Evolutionary conservation across 495 filamentous ascomycete species (phyloP), one percentile per base, ranked within the genome.

Genomic region (Penicillium robsamsonii): DNA sequence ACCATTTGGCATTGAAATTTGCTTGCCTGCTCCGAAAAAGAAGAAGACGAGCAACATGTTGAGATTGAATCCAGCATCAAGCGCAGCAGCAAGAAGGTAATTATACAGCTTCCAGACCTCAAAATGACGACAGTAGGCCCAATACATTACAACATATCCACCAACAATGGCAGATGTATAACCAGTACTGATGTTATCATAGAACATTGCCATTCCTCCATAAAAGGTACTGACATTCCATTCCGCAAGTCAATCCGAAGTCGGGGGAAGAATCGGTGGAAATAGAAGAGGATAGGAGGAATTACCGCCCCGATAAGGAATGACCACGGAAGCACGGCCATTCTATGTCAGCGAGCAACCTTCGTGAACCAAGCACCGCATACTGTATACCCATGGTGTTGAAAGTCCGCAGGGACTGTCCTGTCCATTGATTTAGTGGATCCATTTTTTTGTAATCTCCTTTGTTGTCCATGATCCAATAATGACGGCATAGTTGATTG

Each of bases 141-240:
- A 79, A 57, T 71, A 81, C 80, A 84, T 85, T 42, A 79, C 75
- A 42, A 83, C 69, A 52, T 79, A 83, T 0, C 78, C 81, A 25
- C 81, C 82, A 42, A 84, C 76, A 58, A 85, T 76, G 17, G 75
- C 71, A 35, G 79, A 81, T 29, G 78, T 75, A 57, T 81, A 79
- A 1, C 81, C 81, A 10, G 81, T 82, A 37, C 74, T 79, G 45
- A 82, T 42, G 47, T 72, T 72, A 4, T 65, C 67, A 42, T 74
- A 74, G 61, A 72, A 74, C 53, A 69, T 65, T 0, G 71, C 56
- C 53, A 71, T 33, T 1, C 64, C 66, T 1, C 65, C 66, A 55
- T 69, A 74, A 69, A 84, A 83, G 51, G 82, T 83, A 41, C 76
- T 83, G 50, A 76, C 71, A 56, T 84, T 85, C 77, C 76, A 82